Base-by-base conservation (phyloP, 192 early-diverging fungal species). In the Umbelopsis isabellina region DNA sequence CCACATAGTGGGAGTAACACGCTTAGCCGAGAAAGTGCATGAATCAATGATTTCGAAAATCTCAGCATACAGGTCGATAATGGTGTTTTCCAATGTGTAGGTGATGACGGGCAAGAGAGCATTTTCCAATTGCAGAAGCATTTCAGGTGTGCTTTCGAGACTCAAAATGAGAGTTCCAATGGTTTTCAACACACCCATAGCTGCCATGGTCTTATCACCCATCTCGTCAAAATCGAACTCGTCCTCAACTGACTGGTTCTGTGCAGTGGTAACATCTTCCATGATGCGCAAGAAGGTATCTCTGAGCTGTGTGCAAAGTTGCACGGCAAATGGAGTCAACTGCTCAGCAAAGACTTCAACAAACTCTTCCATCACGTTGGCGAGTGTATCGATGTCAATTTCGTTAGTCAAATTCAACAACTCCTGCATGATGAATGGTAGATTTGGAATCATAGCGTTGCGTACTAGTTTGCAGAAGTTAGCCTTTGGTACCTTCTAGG, bases 331-430 rank as follows among this genome's bases (percentile, higher is more conserved):
- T 5, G 98, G 98, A 15, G 88, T 87, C 76, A 99, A 83, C 72
- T 95, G 89, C 45, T 94, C 89, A 30, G 95, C 86, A 85, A 94
- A 99, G 25, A 91, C 88, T 71, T 92, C 92, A 6, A 98, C 95
- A 79, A 99, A 89, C 68, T 89, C 87, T 66, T 98, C 95, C 85
- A 98, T 94, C 41, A 95, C 91, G 27, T 80, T 80, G 0, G 95
- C 85, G 7, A 99, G 83, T 8, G 91, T 93, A 73, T 98, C 96
- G 74, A 95, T 87, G 80, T 99, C 96, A 65, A 97, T 94, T 76
- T 95, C 86, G 83, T 96, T 95, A 0, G 92, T 97, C 66, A 97
- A 82, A 46, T 88, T 86, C 52, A 99, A 79, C 50, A 98, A 84
- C 75, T 83, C 80, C 68, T 94, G 90, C 91, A 99, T 97, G 35